phyloP scores from a whole-genome alignment of 805 yeast species.

The Yamadazyma laniorum region DNA sequence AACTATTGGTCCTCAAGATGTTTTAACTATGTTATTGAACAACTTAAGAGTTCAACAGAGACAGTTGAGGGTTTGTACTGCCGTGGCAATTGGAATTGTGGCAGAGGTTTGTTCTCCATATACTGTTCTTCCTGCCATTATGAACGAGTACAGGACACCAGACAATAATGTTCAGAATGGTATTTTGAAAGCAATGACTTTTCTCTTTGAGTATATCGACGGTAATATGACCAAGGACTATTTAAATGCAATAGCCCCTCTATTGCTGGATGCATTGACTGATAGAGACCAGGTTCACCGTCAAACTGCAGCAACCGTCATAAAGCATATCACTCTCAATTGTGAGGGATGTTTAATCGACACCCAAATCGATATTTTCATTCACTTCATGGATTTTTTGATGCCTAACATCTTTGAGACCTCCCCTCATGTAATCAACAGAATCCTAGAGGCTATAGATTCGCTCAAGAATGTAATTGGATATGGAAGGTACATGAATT shows the following conservation, averaged over 20 bases:
- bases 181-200: constrained; percentile 84
- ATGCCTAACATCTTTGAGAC: constrained; percentile 91
- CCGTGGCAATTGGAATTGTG: constrained; percentile 96
- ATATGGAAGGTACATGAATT: constrained; percentile 67
- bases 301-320: constrained; percentile 90
- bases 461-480: constrained; percentile 74
- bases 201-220: constrained; percentile 89
- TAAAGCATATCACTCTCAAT: constrained; percentile 76
- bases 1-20: constrained; percentile 96
- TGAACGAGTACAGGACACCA: constrained; percentile 93
- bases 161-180: constrained; percentile 95
- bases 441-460: constrained; percentile 79
- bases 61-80: constrained; percentile 93
- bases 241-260: constrained; percentile 72
- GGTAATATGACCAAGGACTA: constrained; percentile 74
- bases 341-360: constrained; percentile 74
- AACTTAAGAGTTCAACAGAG: constrained; percentile 92
- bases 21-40: constrained; percentile 75
- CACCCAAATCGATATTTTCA: constrained; percentile 59
- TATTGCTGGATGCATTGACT: constrained; percentile 84
- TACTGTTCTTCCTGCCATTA: constrained; percentile 88
- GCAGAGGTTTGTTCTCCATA: constrained; percentile 93
- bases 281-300: constrained; percentile 91
- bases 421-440: constrained; percentile 88
- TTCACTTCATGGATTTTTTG: constrained; percentile 76